These are phyloP conservation scores for Podaxis sp. DNA, from an alignment of 768 basidiomycete species.

Conservation along the genomic window DNA sequence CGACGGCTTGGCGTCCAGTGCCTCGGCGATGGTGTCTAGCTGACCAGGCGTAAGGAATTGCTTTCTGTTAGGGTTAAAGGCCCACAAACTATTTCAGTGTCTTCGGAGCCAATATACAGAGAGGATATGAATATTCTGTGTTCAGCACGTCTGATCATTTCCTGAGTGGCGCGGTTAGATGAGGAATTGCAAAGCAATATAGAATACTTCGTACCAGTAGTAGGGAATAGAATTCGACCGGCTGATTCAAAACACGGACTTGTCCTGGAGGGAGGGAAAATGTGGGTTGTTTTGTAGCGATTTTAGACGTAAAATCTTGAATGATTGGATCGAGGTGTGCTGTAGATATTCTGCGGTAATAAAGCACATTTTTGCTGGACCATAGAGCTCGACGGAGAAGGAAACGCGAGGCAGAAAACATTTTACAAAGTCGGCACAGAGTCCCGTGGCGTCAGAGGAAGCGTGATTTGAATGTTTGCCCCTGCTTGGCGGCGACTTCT, in stretches of 20 bases:
- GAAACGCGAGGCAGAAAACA: constrained; percentile 45
- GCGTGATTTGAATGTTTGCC: constrained; percentile 7
- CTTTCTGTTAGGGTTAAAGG: background rate
- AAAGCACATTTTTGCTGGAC: background rate
- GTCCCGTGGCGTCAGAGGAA: background rate
- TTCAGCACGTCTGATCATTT: constrained; percentile 76
- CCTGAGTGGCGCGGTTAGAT: constrained; percentile 37
- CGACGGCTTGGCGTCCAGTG: constrained; percentile 56
- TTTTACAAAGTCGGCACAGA: constrained; percentile 18
- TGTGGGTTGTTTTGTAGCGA: constrained; percentile 38
- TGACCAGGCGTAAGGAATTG: constrained; percentile 29
- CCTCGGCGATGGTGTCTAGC: constrained; percentile 65
- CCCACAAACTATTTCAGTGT: constrained; percentile 68
- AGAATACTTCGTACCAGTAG: constrained; percentile 47
- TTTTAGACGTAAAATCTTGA: constrained; percentile 27
- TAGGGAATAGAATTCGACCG: constrained; percentile 26
- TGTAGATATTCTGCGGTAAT: constrained; percentile 10
- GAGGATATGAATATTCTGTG: constrained; percentile 86
- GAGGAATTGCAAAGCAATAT: background rate
- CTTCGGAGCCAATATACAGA: constrained; percentile 81
- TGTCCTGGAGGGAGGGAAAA: constrained; percentile 40
- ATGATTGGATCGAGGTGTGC: constrained; percentile 26
- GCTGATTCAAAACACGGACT: constrained; percentile 50
- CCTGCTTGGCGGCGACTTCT: constrained; percentile 2
- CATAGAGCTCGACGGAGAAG: constrained; percentile 5